Conservation (phyloP, 1,284 basidiomycete genomes). For the Rhodotorula sp. region DNA sequence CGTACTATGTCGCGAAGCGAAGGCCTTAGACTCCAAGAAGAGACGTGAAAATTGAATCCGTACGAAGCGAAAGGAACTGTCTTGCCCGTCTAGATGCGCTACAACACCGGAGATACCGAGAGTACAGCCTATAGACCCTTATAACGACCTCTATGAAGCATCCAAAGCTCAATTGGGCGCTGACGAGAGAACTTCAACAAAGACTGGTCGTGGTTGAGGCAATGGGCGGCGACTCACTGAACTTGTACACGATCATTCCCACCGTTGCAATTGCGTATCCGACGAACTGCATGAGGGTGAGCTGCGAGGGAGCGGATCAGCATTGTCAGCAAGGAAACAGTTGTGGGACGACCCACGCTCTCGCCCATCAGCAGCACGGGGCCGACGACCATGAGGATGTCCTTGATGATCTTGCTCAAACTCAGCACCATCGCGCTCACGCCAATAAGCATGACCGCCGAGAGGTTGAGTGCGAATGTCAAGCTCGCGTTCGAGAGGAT, state of each 20-base stretch:
- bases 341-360: background rate
- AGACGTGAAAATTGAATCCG: too few relatives aligned
- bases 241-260: conserved; percentile 18
- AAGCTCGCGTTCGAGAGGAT: conserved; percentile 33
- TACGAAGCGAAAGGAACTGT: too few relatives aligned
- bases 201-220: too few relatives aligned
- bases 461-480: conserved; percentile 41
- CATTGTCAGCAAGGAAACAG: too few relatives aligned
- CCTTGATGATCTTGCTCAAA: conserved; percentile 40
- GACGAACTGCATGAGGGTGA: conserved; percentile 19
- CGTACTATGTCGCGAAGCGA: conserved; percentile 20
- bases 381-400: conserved; percentile 34
- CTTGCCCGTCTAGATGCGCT: too few relatives aligned
- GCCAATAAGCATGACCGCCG: conserved; percentile 37
- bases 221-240: background rate
- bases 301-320: background rate
- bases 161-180: background rate
- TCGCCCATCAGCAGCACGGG: conserved; percentile 35
- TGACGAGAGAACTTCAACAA: background rate
- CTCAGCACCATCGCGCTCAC: conserved; percentile 33
- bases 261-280: conserved; percentile 28
- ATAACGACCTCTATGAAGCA: too few relatives aligned
- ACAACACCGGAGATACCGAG: too few relatives aligned
- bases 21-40: background rate
- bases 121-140: too few relatives aligned